These are phyloP conservation scores for Pisolithus albus DNA, from an alignment of 768 basidiomycete genomes.

Conservation along the genomic window DNA sequence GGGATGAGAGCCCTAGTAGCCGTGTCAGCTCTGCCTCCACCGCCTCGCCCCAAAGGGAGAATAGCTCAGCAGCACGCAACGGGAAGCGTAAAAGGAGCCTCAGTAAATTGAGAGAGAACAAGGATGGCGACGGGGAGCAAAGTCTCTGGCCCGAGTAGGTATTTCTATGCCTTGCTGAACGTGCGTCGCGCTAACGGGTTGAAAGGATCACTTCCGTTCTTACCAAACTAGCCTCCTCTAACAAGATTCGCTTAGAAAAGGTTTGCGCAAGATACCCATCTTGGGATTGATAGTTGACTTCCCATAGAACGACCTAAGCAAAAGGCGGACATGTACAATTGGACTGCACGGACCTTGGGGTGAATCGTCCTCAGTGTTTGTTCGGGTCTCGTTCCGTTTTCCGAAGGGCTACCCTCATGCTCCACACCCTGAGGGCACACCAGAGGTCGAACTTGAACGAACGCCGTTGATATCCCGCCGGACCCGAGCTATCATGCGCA, in stretches of 20 bases:
- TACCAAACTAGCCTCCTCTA: slow-evolving; percentile 47
- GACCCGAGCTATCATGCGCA: slow-evolving; percentile 71
- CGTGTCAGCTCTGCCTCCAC: slow-evolving; percentile 44
- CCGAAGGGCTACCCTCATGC: slow-evolving; percentile 74
- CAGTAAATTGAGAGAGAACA: slow-evolving; percentile 30
- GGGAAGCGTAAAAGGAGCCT: slow-evolving; percentile 40
- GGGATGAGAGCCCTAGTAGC: slow-evolving; percentile 53
- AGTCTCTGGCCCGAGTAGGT: slow-evolving; percentile 70
- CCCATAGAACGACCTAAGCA: slow-evolving; percentile 55
- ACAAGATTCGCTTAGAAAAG: slow-evolving; percentile 83
- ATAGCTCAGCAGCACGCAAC: slow-evolving; percentile 4
- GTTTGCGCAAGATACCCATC: slow-evolving; percentile 29
- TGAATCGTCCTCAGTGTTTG: slow-evolving; percentile 74
- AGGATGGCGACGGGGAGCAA: slow-evolving; percentile 33
- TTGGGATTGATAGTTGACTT: not conserved
- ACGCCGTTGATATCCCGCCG: slow-evolving; percentile 74
- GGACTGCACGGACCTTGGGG: slow-evolving; percentile 90
- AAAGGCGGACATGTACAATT: slow-evolving; percentile 75
- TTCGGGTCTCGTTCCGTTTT: slow-evolving; percentile 85
- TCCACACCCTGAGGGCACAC: slow-evolving; percentile 54
- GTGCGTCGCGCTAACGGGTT: not conserved
- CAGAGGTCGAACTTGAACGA: slow-evolving; percentile 76
- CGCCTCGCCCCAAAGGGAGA: slow-evolving; percentile 19
- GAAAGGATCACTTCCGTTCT: slow-evolving; percentile 67
- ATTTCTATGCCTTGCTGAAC: not conserved